Base-by-base conservation (phyloP, 495 filamentous ascomycete species). In the Sporormia fimetaria region DNA sequence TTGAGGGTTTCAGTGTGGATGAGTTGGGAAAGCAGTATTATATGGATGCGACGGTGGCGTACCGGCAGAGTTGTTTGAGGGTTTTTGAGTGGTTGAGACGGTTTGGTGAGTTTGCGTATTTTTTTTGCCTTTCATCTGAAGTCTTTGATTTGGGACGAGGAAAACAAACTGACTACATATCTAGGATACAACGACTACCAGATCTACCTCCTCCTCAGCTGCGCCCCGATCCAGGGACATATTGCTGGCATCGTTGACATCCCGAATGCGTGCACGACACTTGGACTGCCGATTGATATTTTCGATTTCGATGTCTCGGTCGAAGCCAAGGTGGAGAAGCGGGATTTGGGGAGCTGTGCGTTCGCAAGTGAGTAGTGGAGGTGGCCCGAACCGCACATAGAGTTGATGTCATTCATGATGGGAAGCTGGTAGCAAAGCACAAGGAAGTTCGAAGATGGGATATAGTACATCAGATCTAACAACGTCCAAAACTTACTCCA, bases 1-100 rank as follows among this genome's bases (percentile, higher is more conserved):
- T 96, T 56, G 87, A 96, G 59, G 88, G 88, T 0, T 96, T 96
- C 65, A 82, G 76, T 1, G 88, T 96, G 10, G 88, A 96, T 57
- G 76, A 93, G 64, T 59, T 81, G 23, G 88, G 88, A 18, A 87
- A 84, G 66, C 88, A 95, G 63, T 81, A 94, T 58, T 94, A 86
- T 59, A 67, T 94, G 62, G 88, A 96, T 63, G 81, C 88, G 1
- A 85, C 86, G 0, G 82, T 94, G 8, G 88, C 88, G 17, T 96
- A 96, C 61, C 70, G 85, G 17, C 84, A 94, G 66, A 87, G 85
- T 0, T 80, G 71, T 33, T 65, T 94, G 29, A 69, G 87, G 44
- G 71, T 74, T 23, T 87, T 94, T 55, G 86, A 94, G 62, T 94
- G 94, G 57, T 68, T 94, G 36, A 68, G 79, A 12, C 71, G 87